Percentiles rank a stretch among this genome's conserved stretches.
phyloP scores from a whole-genome alignment of 257 asterid species.

The Fraxinus pennsylvanica region DNA sequence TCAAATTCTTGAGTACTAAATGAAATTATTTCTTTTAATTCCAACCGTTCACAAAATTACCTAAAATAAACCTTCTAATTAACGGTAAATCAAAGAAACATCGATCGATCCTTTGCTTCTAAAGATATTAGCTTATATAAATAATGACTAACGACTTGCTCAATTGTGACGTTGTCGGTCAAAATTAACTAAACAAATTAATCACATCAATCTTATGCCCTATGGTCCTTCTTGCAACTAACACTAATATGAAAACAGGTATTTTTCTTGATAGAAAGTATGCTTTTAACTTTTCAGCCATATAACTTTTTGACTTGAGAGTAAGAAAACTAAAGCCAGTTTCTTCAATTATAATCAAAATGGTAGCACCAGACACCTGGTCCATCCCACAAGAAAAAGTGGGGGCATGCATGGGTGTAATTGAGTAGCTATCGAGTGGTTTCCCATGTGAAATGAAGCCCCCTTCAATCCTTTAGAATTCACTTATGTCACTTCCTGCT shows the following conservation, averaged over 20 bases:
- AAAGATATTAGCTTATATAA: too few species aligned
- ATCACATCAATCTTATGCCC: background rate
- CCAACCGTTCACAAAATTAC: too few species aligned
- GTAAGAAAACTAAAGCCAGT: background rate
- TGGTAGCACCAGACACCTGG: background rate
- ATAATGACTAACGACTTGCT: too few species aligned
- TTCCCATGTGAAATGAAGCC: background rate
- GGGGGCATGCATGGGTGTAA: background rate
- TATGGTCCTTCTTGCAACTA: background rate
- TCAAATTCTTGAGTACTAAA: too few species aligned
- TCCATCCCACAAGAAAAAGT: background rate
- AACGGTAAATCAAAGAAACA: too few species aligned
- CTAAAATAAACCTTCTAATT: too few species aligned
- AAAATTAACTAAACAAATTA: background rate
- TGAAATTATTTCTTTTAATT: too few species aligned
- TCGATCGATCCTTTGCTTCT: too few species aligned
- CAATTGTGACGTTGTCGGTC: background rate
- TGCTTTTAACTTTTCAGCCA: background rate
- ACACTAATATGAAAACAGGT: background rate
- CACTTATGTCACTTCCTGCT: background rate
- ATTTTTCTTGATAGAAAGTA: background rate
- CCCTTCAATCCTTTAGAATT: background rate
- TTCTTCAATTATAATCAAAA: background rate
- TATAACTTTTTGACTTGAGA: background rate
- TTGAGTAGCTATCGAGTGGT: slow-evolving; percentile 1